phyloP scores from a whole-genome alignment of 1,284 basidiomycete genomes.

The Tylopilus sp. region DNA sequence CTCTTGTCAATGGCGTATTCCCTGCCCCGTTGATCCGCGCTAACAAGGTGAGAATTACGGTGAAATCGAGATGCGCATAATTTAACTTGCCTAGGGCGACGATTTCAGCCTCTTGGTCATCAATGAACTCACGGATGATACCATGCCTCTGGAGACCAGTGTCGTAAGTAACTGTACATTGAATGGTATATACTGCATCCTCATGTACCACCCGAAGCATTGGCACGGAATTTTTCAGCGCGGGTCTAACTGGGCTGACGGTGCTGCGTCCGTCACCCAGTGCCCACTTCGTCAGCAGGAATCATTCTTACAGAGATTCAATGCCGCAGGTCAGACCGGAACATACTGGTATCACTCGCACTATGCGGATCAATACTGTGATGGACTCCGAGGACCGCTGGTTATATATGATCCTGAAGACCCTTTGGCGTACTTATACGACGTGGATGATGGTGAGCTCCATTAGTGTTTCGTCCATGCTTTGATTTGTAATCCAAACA shows the following conservation, averaged over 20 bases:
- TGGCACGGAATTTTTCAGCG: constrained; percentile 33
- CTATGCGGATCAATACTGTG: constrained; percentile 36
- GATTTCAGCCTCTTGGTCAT: constrained; percentile 18
- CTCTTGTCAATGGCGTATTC: constrained; percentile 18
- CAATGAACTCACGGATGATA: constrained; percentile 32
- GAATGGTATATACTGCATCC: not conserved
- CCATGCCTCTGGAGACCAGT: constrained; percentile 33
- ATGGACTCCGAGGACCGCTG: constrained; percentile 44
- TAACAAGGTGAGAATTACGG: constrained; percentile 1
- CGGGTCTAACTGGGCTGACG: constrained; percentile 33
- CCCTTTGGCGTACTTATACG: constrained; percentile 28
- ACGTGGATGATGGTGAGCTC: constrained; percentile 37
- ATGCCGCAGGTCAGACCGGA: constrained; percentile 17
- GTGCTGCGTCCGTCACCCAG: constrained; percentile 33
- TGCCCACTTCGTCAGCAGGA: constrained; percentile 27
- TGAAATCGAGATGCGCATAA: not conserved
- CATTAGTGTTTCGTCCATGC: not conserved
- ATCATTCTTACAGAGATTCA: constrained; percentile 26
- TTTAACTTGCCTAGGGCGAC: not conserved
- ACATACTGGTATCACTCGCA: constrained; percentile 37
- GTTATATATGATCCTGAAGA: constrained; percentile 27
- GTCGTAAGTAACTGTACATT: constrained; percentile 24
- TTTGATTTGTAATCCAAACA: constrained; percentile 2
- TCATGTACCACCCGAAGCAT: constrained; percentile 21
- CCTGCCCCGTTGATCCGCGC: constrained; percentile 29